These are phyloP conservation scores for Mesembryanthemum crystallinum DNA, from an alignment of 148 eudicot genomes.

Conservation along the genomic window DNA sequence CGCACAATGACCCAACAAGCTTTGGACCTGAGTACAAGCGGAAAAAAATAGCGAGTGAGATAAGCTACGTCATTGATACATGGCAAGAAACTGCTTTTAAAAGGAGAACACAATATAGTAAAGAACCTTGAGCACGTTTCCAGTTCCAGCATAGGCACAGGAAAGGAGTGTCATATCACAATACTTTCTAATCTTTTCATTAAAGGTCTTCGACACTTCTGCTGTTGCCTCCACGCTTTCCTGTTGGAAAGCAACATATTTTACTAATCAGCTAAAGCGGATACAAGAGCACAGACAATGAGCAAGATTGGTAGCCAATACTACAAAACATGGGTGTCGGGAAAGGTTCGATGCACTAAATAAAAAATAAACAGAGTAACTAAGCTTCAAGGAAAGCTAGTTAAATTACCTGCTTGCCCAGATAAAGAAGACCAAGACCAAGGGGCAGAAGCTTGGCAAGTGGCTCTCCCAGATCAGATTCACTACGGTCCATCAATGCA, in stretches of 20 bases:
- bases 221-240: constrained; percentile 89
- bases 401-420: constrained; percentile 81
- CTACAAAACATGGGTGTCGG: background rate
- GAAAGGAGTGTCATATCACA: constrained; percentile 93
- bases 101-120: background rate
- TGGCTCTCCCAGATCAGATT: constrained; percentile 79
- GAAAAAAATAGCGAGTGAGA: constrained; percentile 4
- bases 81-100: background rate
- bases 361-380: background rate
- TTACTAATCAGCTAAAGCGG: constrained; percentile 9
- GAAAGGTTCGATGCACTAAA: too few species aligned
- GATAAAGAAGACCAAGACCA: constrained; percentile 88
- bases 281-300: background rate
- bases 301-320: too few species aligned
- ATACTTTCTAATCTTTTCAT: constrained; percentile 81
- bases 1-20: constrained; percentile 84
- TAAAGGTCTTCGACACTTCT: constrained; percentile 87
- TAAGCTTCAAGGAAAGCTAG: background rate
- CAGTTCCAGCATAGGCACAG: constrained; percentile 99
- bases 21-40: constrained; percentile 66
- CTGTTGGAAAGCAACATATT: constrained; percentile 33
- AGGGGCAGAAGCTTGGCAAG: constrained; percentile 77
- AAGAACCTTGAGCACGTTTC: constrained; percentile 88
- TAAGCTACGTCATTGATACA: background rate
- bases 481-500: constrained; percentile 80